Percentiles rank a stretch among this genome's conserved stretches.
Conservation (phyloP, 2,329 filamentous ascomycete genomes). For the Amylocarpus encephaloides region DNA sequence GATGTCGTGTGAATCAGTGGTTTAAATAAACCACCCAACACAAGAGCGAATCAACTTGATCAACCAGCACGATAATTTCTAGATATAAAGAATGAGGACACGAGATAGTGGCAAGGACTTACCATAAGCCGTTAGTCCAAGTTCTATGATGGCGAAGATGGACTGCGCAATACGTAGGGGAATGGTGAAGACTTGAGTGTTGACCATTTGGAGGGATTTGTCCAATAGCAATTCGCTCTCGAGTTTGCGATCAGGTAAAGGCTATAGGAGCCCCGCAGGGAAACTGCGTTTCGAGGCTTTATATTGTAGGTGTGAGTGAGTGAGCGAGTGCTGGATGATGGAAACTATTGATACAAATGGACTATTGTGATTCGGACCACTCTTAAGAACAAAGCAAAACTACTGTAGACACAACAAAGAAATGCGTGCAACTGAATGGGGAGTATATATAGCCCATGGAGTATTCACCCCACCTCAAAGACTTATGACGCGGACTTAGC, state of each 20-base stretch:
- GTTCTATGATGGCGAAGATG: conserved; percentile 64
- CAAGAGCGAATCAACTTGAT: neutral
- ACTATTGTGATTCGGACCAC: too few relatives aligned
- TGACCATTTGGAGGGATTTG: conserved; percentile 1
- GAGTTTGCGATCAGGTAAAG: neutral
- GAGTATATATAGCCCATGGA: neutral
- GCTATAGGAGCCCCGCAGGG: neutral
- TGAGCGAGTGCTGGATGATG: too few relatives aligned
- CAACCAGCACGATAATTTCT: neutral
- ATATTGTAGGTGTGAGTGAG: too few relatives aligned
- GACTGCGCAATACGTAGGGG: conserved; percentile 62
- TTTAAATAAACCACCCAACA: neutral
- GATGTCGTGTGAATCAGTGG: too few relatives aligned
- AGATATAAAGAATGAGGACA: neutral
- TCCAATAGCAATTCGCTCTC: neutral
- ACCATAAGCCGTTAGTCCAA: conserved; percentile 72
- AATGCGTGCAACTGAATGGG: neutral
- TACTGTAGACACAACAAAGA: neutral
- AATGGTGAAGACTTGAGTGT: conserved; percentile 41
- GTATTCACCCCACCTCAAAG: neutral
- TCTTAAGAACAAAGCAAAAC: too few relatives aligned
- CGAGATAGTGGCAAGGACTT: conserved; percentile 29
- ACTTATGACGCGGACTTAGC: neutral
- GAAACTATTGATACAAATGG: too few relatives aligned
- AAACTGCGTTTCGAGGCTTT: too few relatives aligned